Evolutionary conservation across 352 stramenopile species (phyloP).

Genomic region (Phytophthora foliorum): DNA sequence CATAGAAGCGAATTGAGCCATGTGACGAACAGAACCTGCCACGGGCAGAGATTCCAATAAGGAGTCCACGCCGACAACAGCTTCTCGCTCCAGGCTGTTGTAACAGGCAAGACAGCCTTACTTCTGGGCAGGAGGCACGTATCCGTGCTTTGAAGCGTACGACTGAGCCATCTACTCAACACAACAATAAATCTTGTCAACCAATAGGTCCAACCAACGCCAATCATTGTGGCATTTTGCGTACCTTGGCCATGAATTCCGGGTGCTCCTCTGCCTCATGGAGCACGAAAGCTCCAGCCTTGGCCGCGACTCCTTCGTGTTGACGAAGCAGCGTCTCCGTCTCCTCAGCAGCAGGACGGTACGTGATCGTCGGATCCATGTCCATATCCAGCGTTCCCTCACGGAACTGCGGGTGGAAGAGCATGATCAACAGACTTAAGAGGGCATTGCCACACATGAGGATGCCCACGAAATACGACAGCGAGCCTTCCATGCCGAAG

Average conservation of each 20-base stretch:
- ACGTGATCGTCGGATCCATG: constrained; percentile 84
- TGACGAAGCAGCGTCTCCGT: constrained; percentile 71
- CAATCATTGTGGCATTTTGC: background rate
- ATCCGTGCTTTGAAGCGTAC: constrained; percentile 53
- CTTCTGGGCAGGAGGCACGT: constrained; percentile 52
- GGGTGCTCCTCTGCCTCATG: constrained; percentile 78
- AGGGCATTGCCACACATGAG: constrained; percentile 85
- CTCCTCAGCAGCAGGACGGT: constrained; percentile 72
- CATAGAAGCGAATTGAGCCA: constrained; percentile 30
- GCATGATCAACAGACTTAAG: constrained; percentile 82
- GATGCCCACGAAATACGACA: constrained; percentile 76
- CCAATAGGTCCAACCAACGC: background rate
- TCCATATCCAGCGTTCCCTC: constrained; percentile 69
- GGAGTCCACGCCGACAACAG: background rate
- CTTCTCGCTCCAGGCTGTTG: background rate
- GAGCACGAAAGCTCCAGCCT: constrained; percentile 74
- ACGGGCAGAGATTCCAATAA: background rate
- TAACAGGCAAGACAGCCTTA: constrained; percentile 16
- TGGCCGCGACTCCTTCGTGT: constrained; percentile 67
- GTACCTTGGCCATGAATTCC: constrained; percentile 75
- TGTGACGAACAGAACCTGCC: constrained; percentile 22
- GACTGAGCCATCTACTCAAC: constrained; percentile 52
- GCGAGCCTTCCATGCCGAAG: constrained; percentile 84
- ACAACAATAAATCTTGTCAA: constrained; percentile 13
- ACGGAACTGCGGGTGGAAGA: constrained; percentile 89